Percentiles rank a stretch among this genome's conserved stretches.
Evolutionary conservation across 1,284 basidiomycete species (phyloP).

Genomic region (Ganoderma lucidum): DNA sequence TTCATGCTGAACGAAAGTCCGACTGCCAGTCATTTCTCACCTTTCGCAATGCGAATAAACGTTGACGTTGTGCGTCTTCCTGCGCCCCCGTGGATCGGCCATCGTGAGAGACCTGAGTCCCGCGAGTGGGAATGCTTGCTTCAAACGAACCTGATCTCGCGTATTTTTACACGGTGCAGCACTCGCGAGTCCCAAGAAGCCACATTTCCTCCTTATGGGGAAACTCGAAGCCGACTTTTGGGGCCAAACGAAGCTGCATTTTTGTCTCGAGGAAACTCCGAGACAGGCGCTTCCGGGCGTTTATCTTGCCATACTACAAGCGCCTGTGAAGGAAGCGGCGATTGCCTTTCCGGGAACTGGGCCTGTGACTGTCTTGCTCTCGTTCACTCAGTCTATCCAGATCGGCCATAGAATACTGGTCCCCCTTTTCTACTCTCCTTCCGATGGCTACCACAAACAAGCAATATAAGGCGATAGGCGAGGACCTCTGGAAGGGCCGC

Average conservation of each 20-base stretch:
- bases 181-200: neutral
- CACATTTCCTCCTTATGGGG: constrained; percentile 7
- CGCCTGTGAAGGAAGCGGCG: neutral
- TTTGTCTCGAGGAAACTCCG: neutral
- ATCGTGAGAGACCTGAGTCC: constrained; percentile 18
- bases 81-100: constrained; percentile 29
- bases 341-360: neutral
- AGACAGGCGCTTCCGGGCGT: neutral
- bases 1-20: constrained; percentile 20
- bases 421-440: neutral
- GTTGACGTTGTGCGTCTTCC: constrained; percentile 27
- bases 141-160: constrained; percentile 1
- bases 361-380: neutral
- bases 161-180: neutral
- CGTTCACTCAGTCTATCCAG: neutral
- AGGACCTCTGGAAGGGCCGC: constrained; percentile 91
- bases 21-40: constrained; percentile 18
- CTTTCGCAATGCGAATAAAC: constrained; percentile 24
- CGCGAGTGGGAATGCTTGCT: constrained; percentile 4
- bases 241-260: neutral
- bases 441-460: constrained; percentile 76
- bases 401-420: neutral
- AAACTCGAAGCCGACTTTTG: constrained; percentile 2
- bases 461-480: constrained; percentile 85
- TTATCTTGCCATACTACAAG: neutral